Evolutionary conservation across 1,284 basidiomycete species (phyloP).

Genomic region (Sporisorium scitamineum): DNA sequence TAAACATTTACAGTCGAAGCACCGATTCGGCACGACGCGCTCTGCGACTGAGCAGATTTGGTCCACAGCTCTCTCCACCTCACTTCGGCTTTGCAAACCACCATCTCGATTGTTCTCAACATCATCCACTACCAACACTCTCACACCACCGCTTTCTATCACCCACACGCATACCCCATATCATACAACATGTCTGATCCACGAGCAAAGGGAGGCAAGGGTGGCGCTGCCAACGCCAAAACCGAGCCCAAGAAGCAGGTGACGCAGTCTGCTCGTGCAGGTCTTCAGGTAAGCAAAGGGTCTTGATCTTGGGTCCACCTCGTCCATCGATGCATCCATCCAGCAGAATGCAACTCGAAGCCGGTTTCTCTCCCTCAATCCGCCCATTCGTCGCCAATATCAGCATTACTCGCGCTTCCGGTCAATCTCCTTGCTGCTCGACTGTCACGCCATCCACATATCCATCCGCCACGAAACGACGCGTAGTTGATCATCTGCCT

Average conservation of each 20-base stretch:
- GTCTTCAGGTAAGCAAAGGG: slow-evolving; percentile 61
- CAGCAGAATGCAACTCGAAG: neutral
- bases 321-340: slow-evolving; percentile 1
- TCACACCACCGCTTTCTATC: neutral
- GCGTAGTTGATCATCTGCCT: neutral
- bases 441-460: neutral
- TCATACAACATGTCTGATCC: slow-evolving; percentile 49
- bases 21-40: slow-evolving; percentile 20
- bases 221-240: slow-evolving; percentile 52
- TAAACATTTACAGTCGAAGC: neutral
- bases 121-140: slow-evolving; percentile 1
- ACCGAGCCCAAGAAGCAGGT: slow-evolving; percentile 52
- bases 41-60: slow-evolving; percentile 15
- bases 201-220: slow-evolving; percentile 56
- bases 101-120: slow-evolving; percentile 19
- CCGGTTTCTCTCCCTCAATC: neutral
- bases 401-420: neutral
- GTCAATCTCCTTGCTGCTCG: no score
- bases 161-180: neutral
- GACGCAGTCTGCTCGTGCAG: slow-evolving; percentile 60
- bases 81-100: slow-evolving; percentile 29
- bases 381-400: neutral
- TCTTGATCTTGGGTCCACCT: neutral
- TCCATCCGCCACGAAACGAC: slow-evolving; percentile 1
- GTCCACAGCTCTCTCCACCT: slow-evolving; percentile 5